Evolutionary conservation across 2,329 filamentous ascomycete species (phyloP), one percentile per base, ranked within the genome.

Genomic region (Aspergillus pseudoterreus): DNA sequence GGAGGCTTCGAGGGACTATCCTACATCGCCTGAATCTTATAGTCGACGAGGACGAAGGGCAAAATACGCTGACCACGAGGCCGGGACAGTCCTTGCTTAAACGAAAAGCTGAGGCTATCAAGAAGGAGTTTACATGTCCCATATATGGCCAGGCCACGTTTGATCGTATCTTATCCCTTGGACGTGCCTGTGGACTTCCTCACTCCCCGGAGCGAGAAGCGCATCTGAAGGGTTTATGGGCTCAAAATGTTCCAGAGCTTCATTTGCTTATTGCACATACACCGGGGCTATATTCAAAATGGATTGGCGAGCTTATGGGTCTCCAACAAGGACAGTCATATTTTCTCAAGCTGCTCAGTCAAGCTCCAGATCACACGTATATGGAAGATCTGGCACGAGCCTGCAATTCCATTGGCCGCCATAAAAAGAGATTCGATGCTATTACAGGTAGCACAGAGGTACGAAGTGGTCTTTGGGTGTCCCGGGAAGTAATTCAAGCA

Each of bases 331-430:
- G 33, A 8, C 33, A 47, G 15, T 36, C n/a, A 12, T 41, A 47
- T 36, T 39, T 36, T 47, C 22, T 36, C 12, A 47, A 47, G 32
- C 30, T 47, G 32, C 33, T 47, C 22, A 36, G n/a, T 47, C n/a
- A 14, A 9, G 11, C 38, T 22, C 32, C 45, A n/a, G 17, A 47
- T 14, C 22, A 30, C 15, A 9, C 21, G 10, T 47, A 47, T 17
- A 22, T 41, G 14, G 38, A n/a, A 19, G 38, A 11, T 41, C 38
- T 41, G 4, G 14, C 38, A 10, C 10, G 38, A 19, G 17, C 21
- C 22, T 41, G 38, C 17, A 41, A 41, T 15, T 15, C 38, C 17
- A 19, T n/a, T 17, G 38, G 38, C 17, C 38, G 15, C 17, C 38
- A 41, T 19, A 41, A 41, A 11, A 41, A 22, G 6, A 41, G 38